phyloP scores from a whole-genome alignment of 805 yeast species.

The Yamadazyma kitorensis region DNA sequence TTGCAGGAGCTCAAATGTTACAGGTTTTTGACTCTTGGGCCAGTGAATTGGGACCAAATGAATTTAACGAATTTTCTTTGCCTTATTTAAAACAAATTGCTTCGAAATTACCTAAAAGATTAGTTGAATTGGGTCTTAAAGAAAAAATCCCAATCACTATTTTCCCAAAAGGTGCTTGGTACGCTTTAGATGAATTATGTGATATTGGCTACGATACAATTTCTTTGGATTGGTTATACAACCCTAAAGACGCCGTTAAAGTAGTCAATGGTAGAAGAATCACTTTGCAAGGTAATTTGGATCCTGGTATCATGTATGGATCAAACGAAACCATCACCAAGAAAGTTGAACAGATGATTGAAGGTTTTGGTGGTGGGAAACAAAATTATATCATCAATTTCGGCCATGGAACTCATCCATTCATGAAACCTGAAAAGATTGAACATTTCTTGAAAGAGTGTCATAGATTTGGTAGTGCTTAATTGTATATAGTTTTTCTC shows the following conservation, averaged over 20 bases:
- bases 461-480: conserved; percentile 64
- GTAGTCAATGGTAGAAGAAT: conserved; percentile 69
- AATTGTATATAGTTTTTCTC: conserved; percentile 7
- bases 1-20: conserved; percentile 97
- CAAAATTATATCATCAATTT: conserved; percentile 88
- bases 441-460: conserved; percentile 83
- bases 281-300: conserved; percentile 89
- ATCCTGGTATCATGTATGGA: conserved; percentile 94
- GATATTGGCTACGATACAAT: conserved; percentile 79
- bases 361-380: conserved; percentile 92
- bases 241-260: conserved; percentile 80
- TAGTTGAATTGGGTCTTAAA: conserved; percentile 64
- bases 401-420: conserved; percentile 98
- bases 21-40: conserved; percentile 99
- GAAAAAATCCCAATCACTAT: conserved; percentile 83
- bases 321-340: conserved; percentile 72
- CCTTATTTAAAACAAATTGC: conserved; percentile 84
- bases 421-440: conserved; percentile 90
- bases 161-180: conserved; percentile 97
- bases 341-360: conserved; percentile 85
- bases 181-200: conserved; percentile 83
- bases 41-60: conserved; percentile 89
- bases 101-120: conserved; percentile 60
- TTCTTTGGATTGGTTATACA: conserved; percentile 91
- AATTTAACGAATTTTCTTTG: conserved; percentile 82